phyloP scores from a whole-genome alignment of 2,329 filamentous ascomycete genomes.

The Atkinsonella texensis region DNA sequence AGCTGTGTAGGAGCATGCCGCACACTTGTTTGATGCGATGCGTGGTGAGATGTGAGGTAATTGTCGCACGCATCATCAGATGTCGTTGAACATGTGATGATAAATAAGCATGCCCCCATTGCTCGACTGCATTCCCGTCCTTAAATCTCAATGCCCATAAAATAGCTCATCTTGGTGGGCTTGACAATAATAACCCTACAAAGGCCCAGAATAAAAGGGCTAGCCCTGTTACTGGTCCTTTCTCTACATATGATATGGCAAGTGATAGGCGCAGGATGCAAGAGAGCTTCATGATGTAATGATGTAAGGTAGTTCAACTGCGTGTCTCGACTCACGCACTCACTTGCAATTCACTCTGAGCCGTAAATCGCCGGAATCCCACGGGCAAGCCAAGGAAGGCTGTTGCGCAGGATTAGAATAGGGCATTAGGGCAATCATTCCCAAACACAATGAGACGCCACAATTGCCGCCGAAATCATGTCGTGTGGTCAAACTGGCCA shows the following conservation, averaged over 20 bases:
- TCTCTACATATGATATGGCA: too few relatives aligned
- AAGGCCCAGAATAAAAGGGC: too few relatives aligned
- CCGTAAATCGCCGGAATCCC: constrained; percentile 1
- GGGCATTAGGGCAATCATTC: neutral
- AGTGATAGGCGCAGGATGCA: too few relatives aligned
- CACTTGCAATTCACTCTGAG: neutral
- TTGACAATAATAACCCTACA: neutral
- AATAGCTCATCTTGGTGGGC: neutral
- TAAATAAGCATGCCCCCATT: neutral
- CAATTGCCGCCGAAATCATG: neutral
- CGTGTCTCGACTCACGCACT: too few relatives aligned
- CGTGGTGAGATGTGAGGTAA: too few relatives aligned
- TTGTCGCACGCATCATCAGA: neutral
- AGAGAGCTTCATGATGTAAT: too few relatives aligned
- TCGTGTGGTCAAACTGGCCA: neutral
- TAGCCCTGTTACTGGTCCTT: too few relatives aligned
- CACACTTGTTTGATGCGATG: too few relatives aligned
- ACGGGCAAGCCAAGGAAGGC: too few relatives aligned
- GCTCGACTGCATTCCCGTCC: constrained; percentile 1
- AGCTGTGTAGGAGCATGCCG: neutral
- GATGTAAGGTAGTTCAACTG: too few relatives aligned
- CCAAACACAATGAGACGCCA: constrained; percentile 2
- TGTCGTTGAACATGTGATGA: neutral
- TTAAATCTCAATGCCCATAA: neutral
- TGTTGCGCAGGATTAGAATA: too few relatives aligned